These are phyloP conservation scores for Nakaseomyces sp. DNA, from an alignment of 1,139 yeast genomes.

Conservation along the genomic window DNA sequence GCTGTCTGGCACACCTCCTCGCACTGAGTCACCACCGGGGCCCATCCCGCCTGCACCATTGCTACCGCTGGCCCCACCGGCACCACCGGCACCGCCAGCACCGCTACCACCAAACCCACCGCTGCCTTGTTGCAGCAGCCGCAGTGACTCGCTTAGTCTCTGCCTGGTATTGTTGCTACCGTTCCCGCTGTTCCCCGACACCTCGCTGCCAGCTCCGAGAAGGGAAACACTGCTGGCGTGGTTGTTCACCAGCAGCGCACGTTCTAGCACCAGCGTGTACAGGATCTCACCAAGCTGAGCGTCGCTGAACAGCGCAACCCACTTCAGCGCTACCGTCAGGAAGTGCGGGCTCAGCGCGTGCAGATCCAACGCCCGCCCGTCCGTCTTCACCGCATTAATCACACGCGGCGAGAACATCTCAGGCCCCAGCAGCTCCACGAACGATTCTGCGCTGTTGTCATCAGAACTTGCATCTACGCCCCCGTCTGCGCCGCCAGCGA, in stretches of 20 bases:
- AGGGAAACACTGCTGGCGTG: constrained; percentile 39
- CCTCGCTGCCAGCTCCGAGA: no score
- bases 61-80: neutral
- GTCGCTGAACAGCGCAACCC: constrained; percentile 66
- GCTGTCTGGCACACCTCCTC: neutral
- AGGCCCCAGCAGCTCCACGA: constrained; percentile 62
- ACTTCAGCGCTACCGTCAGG: constrained; percentile 59
- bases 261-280: constrained; percentile 44
- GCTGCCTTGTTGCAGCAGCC: constrained; percentile 1
- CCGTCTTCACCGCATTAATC: constrained; percentile 73
- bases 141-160: constrained; percentile 8
- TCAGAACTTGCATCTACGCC: constrained; percentile 24
- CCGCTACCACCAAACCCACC: neutral
- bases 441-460: no score
- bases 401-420: constrained; percentile 56
- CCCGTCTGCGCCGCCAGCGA: constrained; percentile 19
- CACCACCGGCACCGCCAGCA: neutral
- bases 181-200: neutral
- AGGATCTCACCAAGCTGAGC: constrained; percentile 50
- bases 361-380: constrained; percentile 57
- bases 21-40: neutral
- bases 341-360: constrained; percentile 60
- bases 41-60: neutral
- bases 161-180: constrained; percentile 4
- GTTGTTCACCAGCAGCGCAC: constrained; percentile 66